phyloP scores from a whole-genome alignment of 1,284 basidiomycete genomes.

The Schizophyllum commune region DNA sequence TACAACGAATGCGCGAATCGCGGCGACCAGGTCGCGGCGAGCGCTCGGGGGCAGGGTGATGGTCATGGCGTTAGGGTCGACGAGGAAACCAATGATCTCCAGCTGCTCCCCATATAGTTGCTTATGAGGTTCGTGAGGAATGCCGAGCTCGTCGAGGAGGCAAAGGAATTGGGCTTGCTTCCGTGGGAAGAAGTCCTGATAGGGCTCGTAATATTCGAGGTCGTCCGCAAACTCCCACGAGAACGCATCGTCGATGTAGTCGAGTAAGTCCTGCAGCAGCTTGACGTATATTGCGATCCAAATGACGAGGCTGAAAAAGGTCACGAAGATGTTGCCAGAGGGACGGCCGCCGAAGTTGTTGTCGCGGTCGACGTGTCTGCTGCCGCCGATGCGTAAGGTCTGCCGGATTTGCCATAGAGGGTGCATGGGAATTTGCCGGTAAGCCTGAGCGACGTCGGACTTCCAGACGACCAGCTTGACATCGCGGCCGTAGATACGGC shows the following conservation, averaged over 20 bases:
- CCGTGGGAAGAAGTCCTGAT: slow-evolving; percentile 15
- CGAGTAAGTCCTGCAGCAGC: slow-evolving; percentile 7
- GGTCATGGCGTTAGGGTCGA: slow-evolving; percentile 20
- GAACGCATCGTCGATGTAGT: slow-evolving; percentile 24
- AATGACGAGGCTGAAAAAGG: slow-evolving; percentile 15
- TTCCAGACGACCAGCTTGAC: slow-evolving; percentile 18
- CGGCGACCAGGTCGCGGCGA: slow-evolving; percentile 4
- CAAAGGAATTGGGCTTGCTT: slow-evolving; percentile 19
- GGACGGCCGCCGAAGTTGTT: slow-evolving; percentile 18
- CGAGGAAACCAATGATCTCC: slow-evolving; percentile 23
- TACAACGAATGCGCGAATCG: slow-evolving; percentile 10
- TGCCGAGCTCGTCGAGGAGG: slow-evolving; percentile 24
- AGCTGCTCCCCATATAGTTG: slow-evolving; percentile 19
- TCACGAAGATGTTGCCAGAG: slow-evolving; percentile 13
- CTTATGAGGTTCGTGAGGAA: slow-evolving; percentile 26
- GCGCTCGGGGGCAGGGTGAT: slow-evolving; percentile 14
- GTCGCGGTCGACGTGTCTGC: slow-evolving; percentile 8
- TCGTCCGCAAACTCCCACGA: slow-evolving; percentile 6
- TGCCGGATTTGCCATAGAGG: slow-evolving; percentile 24
- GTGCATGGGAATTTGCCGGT: slow-evolving; percentile 22
- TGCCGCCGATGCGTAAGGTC: slow-evolving; percentile 11
- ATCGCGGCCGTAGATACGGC: neutral
- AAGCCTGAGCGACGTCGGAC: slow-evolving; percentile 24
- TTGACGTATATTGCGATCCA: slow-evolving; percentile 20
- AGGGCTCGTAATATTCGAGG: slow-evolving; percentile 19